Base-by-base conservation (phyloP, 805 yeast genomes). In the Dipodascus geniculatus region DNA sequence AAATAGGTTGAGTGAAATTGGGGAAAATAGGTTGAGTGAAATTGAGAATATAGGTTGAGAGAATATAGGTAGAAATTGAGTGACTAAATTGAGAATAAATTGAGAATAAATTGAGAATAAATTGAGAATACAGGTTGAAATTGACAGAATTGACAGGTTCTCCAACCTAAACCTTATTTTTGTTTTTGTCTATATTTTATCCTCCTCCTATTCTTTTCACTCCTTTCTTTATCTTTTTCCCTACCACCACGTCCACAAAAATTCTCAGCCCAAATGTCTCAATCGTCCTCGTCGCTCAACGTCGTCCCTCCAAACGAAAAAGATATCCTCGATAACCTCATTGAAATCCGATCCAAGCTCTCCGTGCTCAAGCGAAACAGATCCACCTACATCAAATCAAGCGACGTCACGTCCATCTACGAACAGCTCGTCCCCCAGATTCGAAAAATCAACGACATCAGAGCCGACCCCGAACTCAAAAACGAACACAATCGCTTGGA, bases 401-500 rank as follows among this genome's bases (percentile, higher is more conserved):
- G 59, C 48, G 72, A 68, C 49, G 60, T 68, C 23, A 57, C 55
- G 50, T 55, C 57, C 1, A 53, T 65, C 9, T 68, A 69, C 55
- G 63, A 56, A 20, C 61, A 59, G 42, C 56, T 65, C 14, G 58
- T 62, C n/a, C 58, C 50, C 23, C 68, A 66, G 55, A 63, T 69
- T 31, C 51, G 60, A 24, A 58, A 64, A 55, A 56, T 69, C 52
- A 59, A 65, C 49, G 58, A 55, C 23, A 66, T 68, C 52, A 65
- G 69, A 22, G 57, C 62, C 31, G 59, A 54, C 9, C 71, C 71
- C 24, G 54, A 58, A 16, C 54, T 57, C 14, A 55, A 56, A 17
- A 57, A 59, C 22, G 70, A 68, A 51, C 63, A 65, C 53, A 62
- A 67, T 57, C 53, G 69, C 22, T 87, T 86, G 16, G 96, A 90